phyloP scores from a whole-genome alignment of 345 rosid species.

The Lepidium sativum region DNA sequence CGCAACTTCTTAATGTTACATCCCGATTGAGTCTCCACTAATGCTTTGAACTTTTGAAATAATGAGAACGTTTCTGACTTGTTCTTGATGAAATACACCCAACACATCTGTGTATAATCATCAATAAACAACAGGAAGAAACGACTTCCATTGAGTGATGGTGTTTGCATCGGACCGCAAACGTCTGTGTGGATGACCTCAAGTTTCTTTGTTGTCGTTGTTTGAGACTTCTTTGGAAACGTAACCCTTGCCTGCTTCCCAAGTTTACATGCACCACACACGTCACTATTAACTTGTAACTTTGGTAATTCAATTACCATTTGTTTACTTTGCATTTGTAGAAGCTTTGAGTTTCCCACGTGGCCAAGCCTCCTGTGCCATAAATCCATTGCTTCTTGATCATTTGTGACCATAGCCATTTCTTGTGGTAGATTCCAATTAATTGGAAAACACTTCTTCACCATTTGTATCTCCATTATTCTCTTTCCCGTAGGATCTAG shows the following conservation, averaged over 20 bases:
- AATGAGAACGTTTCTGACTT: background rate
- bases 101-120: background rate
- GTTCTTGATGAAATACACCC: background rate
- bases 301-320: background rate
- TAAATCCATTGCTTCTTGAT: background rate
- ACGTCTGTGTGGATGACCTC: background rate
- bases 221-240: background rate
- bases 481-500: background rate
- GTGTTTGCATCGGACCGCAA: background rate
- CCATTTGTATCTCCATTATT: background rate
- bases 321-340: background rate
- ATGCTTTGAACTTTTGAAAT: background rate
- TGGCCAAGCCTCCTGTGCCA: background rate
- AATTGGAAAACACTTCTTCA: background rate
- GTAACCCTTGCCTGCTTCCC: background rate
- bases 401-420: rapidly evolving
- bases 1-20: too few species aligned
- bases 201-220: background rate
- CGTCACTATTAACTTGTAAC: background rate
- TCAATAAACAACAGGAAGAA: background rate
- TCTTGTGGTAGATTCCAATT: background rate
- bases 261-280: background rate
- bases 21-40: background rate
- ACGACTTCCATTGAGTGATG: background rate
- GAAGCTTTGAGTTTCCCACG: background rate